A percentile compares a stretch with the other conserved stretches of the same genome.
Evolutionary conservation across 2,329 filamentous ascomycete genomes (phyloP).

Genomic region (Rutstroemia sydowiana): DNA sequence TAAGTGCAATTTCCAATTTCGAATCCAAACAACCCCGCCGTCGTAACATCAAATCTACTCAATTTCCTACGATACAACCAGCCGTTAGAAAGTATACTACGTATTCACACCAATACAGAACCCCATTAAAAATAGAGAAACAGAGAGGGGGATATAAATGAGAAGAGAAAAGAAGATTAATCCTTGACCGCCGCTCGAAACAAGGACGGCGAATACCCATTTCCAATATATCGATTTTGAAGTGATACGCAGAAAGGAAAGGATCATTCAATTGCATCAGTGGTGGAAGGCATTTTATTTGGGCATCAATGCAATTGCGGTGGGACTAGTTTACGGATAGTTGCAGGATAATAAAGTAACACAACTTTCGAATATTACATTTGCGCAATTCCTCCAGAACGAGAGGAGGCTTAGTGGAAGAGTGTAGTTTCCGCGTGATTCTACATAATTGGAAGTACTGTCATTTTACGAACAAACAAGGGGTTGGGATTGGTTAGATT

Average conservation of each 20-base stretch:
- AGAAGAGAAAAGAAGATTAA: neutral
- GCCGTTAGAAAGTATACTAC: too few species aligned
- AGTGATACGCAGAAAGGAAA: constrained; percentile 9
- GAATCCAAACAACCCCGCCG: neutral
- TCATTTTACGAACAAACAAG: constrained; percentile 3
- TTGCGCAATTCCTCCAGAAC: constrained; percentile 7
- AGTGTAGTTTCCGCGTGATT: constrained; percentile 11
- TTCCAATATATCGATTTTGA: constrained; percentile 13
- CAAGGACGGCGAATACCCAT: constrained; percentile 9
- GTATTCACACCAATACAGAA: neutral
- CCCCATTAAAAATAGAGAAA: neutral
- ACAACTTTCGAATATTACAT: constrained; percentile 19
- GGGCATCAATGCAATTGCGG: constrained; percentile 27
- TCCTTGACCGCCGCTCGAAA: constrained; percentile 2
- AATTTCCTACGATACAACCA: neutral
- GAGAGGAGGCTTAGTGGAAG: constrained; percentile 5
- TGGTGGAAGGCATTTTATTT: constrained; percentile 14
- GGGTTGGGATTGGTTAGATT: constrained; percentile 4
- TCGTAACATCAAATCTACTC: neutral
- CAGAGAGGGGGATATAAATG: neutral
- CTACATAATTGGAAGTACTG: constrained; percentile 8
- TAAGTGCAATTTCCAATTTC: constrained; percentile 7
- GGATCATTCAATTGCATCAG: constrained; percentile 9
- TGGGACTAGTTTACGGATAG: constrained; percentile 23
- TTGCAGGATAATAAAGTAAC: constrained; percentile 22